Evolutionary conservation across 169 alveolate genomes (phyloP), one percentile per base, ranked within the genome.

Genomic region (Babesia gibsoni): DNA sequence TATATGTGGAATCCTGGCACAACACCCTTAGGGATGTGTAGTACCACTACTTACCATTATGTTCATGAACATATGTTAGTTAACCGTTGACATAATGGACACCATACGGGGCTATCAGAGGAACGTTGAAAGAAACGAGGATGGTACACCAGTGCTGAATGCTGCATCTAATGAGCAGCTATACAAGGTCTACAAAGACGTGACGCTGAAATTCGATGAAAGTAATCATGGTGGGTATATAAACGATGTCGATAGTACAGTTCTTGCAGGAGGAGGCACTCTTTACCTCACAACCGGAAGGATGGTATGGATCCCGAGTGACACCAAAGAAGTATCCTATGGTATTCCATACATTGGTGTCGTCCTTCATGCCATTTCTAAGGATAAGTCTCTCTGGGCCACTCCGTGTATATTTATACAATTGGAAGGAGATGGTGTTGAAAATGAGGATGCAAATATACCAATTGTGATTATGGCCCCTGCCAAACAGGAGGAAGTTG

Each of bases 301-400:
- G 42, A 35, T 79, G 8, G 29, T 79, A 10, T 79, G 88, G 88
- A 25, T 70, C 25, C 53, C 69, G 23, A 29, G 27, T 18, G 56
- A 68, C 2, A 27, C 43, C 30, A 9, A 46, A 5, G 35, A 41
- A 23, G 45, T 42, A 8, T 63, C 77, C 32, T 79, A 68, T 45
- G 56, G 68, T 10, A 63, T 79, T 36, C 82, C 77, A 8, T 68
- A 58, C 35, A 39, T 43, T 23, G 37, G 64, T 16, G 59, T 79
- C 58, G 80, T 79, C 52, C 66, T 79, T 30, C 88, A 79, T 58
- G 88, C 88, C 16, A 37, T 79, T 9, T 79, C 88, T 7, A 79
- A 42, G 37, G 88, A 79, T 46, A 70, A 50, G 41, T 68, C 36
- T 4, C 78, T 68, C 29, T 69, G 45, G 43, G 56, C 43, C 10